phyloP scores from a whole-genome alignment of 192 early-diverging fungal species.

The Borealophlyctis nickersoniae region DNA sequence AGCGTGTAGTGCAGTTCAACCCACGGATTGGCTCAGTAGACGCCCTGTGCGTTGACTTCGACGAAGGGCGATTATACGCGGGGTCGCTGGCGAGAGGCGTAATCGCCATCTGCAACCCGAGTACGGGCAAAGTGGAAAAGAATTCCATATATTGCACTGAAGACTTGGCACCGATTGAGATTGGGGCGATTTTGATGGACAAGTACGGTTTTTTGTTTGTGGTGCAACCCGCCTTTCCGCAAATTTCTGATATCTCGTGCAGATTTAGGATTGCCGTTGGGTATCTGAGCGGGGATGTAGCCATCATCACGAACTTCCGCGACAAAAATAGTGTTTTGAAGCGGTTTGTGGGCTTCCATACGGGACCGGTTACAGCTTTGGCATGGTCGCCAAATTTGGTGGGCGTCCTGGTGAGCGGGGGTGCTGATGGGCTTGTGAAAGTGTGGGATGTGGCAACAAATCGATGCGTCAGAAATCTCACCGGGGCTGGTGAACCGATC shows the following conservation, averaged over 20 bases:
- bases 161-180: conserved; percentile 31
- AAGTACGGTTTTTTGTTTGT: conserved; percentile 41
- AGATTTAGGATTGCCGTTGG: conserved; percentile 61
- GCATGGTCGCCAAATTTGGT: conserved; percentile 20
- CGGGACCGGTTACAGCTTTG: conserved; percentile 45
- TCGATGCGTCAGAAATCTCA: conserved; percentile 30
- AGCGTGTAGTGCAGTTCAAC: conserved; percentile 48
- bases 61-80: conserved; percentile 51
- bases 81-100: conserved; percentile 52
- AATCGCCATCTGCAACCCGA: conserved; percentile 54
- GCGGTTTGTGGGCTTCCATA: conserved; percentile 52
- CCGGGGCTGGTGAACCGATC: conserved; percentile 1
- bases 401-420: conserved; percentile 45
- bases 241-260: neutral
- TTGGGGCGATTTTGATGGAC: conserved; percentile 55
- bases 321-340: conserved; percentile 35
- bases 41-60: conserved; percentile 42
- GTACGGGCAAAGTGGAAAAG: conserved; percentile 60
- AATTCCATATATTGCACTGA: conserved; percentile 46
- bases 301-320: conserved; percentile 45
- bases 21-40: conserved; percentile 57
- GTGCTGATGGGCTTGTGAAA: conserved; percentile 46
- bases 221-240: neutral
- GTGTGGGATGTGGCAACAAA: conserved; percentile 48
- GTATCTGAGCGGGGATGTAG: conserved; percentile 48